Conservation (phyloP, 192 early-diverging fungal genomes). For the Coemansia sp. region DNA sequence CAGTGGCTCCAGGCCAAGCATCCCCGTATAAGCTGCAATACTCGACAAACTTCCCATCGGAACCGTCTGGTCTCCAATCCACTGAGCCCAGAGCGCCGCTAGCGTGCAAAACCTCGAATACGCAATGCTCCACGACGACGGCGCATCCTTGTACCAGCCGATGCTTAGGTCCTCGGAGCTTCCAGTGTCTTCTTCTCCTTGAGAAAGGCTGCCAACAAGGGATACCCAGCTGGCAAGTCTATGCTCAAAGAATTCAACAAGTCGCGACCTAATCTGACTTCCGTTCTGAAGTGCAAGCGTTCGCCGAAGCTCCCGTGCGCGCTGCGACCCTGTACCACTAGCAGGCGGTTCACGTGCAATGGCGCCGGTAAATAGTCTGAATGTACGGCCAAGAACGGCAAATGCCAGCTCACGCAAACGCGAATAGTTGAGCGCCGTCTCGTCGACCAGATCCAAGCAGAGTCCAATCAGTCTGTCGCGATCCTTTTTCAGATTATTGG, state of each 20-base stretch:
- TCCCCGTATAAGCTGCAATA: slow-evolving; percentile 27
- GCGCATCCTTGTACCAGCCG: slow-evolving; percentile 11
- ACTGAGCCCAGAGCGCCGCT: slow-evolving; percentile 40
- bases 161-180: not conserved
- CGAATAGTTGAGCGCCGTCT: not conserved
- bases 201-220: not conserved
- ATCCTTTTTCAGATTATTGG: slow-evolving; percentile 11
- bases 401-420: slow-evolving; percentile 43
- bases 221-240: slow-evolving; percentile 13
- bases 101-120: slow-evolving; percentile 40
- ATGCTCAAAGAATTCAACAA: slow-evolving; percentile 22
- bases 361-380: slow-evolving; percentile 33
- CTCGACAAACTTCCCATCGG: not conserved
- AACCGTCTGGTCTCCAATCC: slow-evolving; percentile 42
- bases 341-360: slow-evolving; percentile 5
- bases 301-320: slow-evolving; percentile 13
- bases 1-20: slow-evolving; percentile 23
- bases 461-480: slow-evolving; percentile 21
- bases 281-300: slow-evolving; percentile 9
- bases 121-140: slow-evolving; percentile 31
- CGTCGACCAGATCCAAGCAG: slow-evolving; percentile 27
- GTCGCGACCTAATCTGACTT: slow-evolving; percentile 8
- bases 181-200: not conserved
- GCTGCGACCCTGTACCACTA: not conserved
- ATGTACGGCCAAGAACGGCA: slow-evolving; percentile 27